Evolutionary conservation across 345 rosid species (phyloP), one percentile per base, ranked within the genome.

Genomic region (Eucalyptus curtisii): DNA sequence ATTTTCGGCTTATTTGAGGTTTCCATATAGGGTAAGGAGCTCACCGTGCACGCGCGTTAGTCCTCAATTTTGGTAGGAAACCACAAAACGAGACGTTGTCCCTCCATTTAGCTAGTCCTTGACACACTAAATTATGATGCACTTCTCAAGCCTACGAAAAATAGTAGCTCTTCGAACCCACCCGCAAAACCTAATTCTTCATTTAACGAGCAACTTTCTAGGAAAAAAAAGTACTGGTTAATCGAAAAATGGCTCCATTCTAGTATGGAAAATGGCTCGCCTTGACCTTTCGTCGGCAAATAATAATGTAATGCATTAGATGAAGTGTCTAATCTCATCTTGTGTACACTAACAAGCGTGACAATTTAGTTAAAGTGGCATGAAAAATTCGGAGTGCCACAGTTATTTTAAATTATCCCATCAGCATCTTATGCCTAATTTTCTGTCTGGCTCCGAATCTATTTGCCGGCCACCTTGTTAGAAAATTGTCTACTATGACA

Each of bases 331-430:
- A 20, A 76, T 76, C 82, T 22, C 47, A 40, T 20, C 3, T 20
- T 11, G 7, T 20, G 8, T 19, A 10, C 47, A 76, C 30, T 13
- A 16, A 40, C 7, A 11, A 76, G 14, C 9, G 5, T 20, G 82
- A 37, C 12, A 10, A 24, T 20, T 20, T 76, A 76, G 82, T 13
- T 76, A 20, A 20, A 20, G 27, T 76, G 5, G 2, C 44, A 40
- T 5, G 1, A 11, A 20, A 25, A 40, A 22, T 76, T 19, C 15
- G 1, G 5, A 76, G 8, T 40, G 27, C 1, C 3, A 0, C 47
- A 37, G 0, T 76, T 76, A 40, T 10, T 37, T 37, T 76, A 76
- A 20, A 76, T 76, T 76, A 76, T 76, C 82, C 13, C 82, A 20
- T 76, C 2, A 1, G 47, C 47, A 20, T 76, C 82, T 71, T 71